Base-by-base conservation (phyloP, 2,329 filamentous ascomycete genomes). In the Apiospora pterosperma region DNA sequence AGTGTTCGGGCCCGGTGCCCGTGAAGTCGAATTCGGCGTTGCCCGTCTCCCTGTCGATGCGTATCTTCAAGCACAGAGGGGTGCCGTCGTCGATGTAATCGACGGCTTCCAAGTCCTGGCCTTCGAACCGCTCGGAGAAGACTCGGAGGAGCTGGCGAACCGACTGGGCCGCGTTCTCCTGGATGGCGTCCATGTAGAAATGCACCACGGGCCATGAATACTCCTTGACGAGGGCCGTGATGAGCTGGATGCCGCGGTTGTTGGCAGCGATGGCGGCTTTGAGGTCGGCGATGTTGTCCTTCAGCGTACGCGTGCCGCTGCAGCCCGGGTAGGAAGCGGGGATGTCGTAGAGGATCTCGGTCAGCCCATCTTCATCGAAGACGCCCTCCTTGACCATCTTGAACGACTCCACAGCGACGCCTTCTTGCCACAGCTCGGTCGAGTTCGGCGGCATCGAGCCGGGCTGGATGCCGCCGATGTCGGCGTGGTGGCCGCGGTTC, bases 51-150 rank as follows among this genome's bases (percentile, higher is more conserved):
- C n/a, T n/a, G 69, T 92, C 84, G 68, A 93, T 92, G 0, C 67
- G 70, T 61, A 74, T 70, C n/a, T 67, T 67, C 6, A 75, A 66
- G 36, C 66, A 63, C 34, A 75, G 71, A 6, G 67, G 68, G 2
- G 71, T 73, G 23, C 73, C 72, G 38, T 93, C 90, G 70, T 93
- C 90, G 89, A 93, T 92, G 77, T 87, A 90, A 69, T 93, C 90
- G 4, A 87, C 79, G 0, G 90, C 90, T 12, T 84, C 84, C 3
- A 92, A 79, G 52, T 89, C 86, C 16, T 64, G 86, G 21, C 63
- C 65, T 0, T 14, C 44, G 6, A 28, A 90, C 84, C 52, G 86
- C 81, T 1, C 88, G 70, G 36, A 76, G 36, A 60, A 63, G 38
- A 58, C 69, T 69, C 62, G 75, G 64, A 70, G 38, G 23, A 77